Conservation (phyloP, 371 early-diverging fungal genomes). For the Rhizomucor miehei region DNA sequence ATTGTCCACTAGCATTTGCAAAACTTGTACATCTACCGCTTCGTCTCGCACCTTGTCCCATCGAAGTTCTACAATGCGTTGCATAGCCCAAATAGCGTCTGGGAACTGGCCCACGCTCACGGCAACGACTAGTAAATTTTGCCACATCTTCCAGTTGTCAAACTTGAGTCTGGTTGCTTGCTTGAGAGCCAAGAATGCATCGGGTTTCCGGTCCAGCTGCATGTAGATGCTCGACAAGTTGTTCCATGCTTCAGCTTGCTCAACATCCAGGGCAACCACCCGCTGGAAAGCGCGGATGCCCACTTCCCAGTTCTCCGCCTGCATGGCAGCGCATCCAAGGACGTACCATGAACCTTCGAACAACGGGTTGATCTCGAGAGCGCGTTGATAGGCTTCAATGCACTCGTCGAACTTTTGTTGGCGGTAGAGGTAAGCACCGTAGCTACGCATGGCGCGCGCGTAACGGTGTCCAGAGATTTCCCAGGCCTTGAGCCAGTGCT, state of each 20-base stretch:
- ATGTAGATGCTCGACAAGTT: conserved; percentile 88
- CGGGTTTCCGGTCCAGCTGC: conserved; percentile 59
- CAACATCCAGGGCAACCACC: conserved; percentile 70
- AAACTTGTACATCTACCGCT: conserved; percentile 75
- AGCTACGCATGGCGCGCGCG: conserved; percentile 91
- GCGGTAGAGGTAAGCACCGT: conserved; percentile 81
- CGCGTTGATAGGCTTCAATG: conserved; percentile 65
- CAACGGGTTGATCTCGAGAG: conserved; percentile 90
- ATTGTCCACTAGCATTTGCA: conserved; percentile 68
- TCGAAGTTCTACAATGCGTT: conserved; percentile 74
- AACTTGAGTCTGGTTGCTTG: conserved; percentile 80
- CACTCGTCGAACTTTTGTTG: conserved; percentile 49
- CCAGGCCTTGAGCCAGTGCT: conserved; percentile 89
- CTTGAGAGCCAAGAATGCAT: conserved; percentile 81
- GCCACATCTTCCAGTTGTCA: conserved; percentile 92
- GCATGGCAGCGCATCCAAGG: conserved; percentile 92
- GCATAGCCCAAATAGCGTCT: conserved; percentile 86
- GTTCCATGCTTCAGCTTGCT: conserved; percentile 96
- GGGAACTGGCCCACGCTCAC: conserved; percentile 77
- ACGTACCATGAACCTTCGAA: conserved; percentile 96
- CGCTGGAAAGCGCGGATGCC: conserved; percentile 78
- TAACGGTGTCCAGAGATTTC: conserved; percentile 74
- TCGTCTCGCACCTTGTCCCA: conserved; percentile 63
- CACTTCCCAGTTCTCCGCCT: conserved; percentile 71
- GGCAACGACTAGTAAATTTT: conserved; percentile 80